A percentile compares a stretch with the other conserved stretches of the same genome.
Conservation (phyloP, 352 stramenopile genomes). For the Blastocystis sp. region DNA sequence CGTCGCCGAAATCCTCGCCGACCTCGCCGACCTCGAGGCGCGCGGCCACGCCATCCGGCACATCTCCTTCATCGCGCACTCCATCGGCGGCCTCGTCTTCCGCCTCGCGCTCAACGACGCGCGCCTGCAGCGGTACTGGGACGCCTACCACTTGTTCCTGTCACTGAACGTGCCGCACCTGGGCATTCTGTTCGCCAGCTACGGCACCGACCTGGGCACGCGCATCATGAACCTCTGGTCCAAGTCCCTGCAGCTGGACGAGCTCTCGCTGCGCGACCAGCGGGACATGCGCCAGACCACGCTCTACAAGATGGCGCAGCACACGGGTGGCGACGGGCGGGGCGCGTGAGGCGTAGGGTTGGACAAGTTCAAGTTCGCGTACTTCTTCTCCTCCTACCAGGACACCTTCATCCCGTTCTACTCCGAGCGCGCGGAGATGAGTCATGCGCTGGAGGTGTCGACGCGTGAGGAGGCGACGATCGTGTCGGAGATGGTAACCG, state of each 20-base stretch:
- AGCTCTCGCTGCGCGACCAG: constrained; percentile 38
- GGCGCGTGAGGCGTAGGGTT: constrained; percentile 23
- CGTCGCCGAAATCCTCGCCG: constrained; percentile 24
- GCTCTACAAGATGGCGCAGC: constrained; percentile 28
- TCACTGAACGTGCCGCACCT: constrained; percentile 59
- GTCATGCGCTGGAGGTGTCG: constrained; percentile 14
- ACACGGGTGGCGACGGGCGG: neutral
- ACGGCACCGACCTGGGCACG: constrained; percentile 23
- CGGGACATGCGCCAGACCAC: constrained; percentile 47
- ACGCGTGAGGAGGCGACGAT: constrained; percentile 19
- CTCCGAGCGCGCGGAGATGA: constrained; percentile 44
- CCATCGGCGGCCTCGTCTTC: constrained; percentile 51
- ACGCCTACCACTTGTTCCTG: constrained; percentile 45
- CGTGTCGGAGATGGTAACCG: constrained; percentile 28
- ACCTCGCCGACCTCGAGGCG: neutral
- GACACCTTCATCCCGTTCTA: constrained; percentile 67
- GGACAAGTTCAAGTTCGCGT: constrained; percentile 23
- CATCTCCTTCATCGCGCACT: constrained; percentile 62
- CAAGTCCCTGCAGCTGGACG: constrained; percentile 40
- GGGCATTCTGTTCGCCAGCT: constrained; percentile 24
- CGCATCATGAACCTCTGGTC: constrained; percentile 9
- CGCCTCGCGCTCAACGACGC: constrained; percentile 26
- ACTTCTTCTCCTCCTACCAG: constrained; percentile 59
- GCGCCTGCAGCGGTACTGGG: neutral
- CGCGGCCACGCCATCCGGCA: neutral